Evolutionary conservation across 148 eudicot species (phyloP), one percentile per base, ranked within the genome.

Genomic region (Nepenthes mirabilis): DNA sequence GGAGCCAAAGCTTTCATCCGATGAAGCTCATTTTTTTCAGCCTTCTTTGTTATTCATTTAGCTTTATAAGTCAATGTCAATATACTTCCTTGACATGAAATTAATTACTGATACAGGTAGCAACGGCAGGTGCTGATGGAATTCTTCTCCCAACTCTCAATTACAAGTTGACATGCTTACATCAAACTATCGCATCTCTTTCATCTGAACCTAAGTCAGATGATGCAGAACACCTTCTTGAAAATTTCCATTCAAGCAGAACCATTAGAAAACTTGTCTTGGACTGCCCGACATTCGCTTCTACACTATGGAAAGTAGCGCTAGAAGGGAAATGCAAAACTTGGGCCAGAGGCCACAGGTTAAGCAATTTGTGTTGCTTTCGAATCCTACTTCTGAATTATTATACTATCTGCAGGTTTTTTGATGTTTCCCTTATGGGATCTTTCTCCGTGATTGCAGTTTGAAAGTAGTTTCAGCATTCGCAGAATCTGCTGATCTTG

Each of bases 281-380:
- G 43, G 95, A 89, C 56, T 86, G 91, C 64, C 95, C 99, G 2
- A 33, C 72, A 32, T 93, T 88, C 57, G 96, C 99, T 69, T 65
- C 85, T 11, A 71, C 71, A 53, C 69, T 93, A 40, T 93, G 99
- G 99, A 73, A 78, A 49, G 79, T 56, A 36, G 90, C 96, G 37
- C 68, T 93, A 11, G 49, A 79, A 79, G 96, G 91, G 63, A 86
- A 82, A 43, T 79, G 75, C 48, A 61, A 72, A 72, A 69, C 36
- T 11, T 89, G 91, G 99, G 87, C 91, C 49, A 69, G 80, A 59
- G 99, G 95, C 58, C 87, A 89, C 87, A 86, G 99, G 99, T 93
- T 56, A 57, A 75, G 63, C 47, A 9, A 48, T 56, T 4, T 14
- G 2, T 6, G 9, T 35, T 56, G 32, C 52, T 43, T 52, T 14